phyloP scores from a whole-genome alignment of 2,329 filamentous ascomycete genomes.

The Ustulina deusta region DNA sequence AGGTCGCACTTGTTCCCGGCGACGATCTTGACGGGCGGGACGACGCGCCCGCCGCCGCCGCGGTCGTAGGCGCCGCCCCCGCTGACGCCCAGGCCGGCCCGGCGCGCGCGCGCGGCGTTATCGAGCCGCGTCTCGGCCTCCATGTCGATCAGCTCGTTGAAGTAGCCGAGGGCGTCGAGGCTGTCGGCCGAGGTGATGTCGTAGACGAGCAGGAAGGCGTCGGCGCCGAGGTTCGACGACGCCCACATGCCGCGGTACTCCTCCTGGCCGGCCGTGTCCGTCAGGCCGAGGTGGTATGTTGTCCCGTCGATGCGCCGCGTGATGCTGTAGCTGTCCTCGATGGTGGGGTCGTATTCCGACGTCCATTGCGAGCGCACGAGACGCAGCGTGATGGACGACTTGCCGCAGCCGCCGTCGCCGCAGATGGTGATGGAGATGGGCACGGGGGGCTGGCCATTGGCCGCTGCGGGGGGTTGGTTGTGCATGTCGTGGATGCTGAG shows the following conservation, averaged over 20 bases:
- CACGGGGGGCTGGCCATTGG: conserved; percentile 56
- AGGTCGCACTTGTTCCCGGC: conserved; percentile 90
- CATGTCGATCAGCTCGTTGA: conserved; percentile 86
- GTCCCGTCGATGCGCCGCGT: conserved; percentile 84
- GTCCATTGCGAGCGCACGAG: conserved; percentile 87
- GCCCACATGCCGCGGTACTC: conserved; percentile 92
- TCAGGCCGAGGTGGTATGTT: conserved; percentile 81
- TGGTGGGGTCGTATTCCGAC: conserved; percentile 83
- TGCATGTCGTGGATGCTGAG: conserved; percentile 19
- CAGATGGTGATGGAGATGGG: conserved; percentile 84
- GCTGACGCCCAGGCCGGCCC: conserved; percentile 54
- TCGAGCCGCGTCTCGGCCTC: conserved; percentile 78
- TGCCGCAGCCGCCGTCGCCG: conserved; percentile 86
- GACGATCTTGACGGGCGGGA: conserved; percentile 83
- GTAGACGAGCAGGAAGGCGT: conserved; percentile 88
- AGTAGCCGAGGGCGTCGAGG: conserved; percentile 79
- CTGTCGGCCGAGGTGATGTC: conserved; percentile 80
- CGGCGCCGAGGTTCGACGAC: conserved; percentile 79
- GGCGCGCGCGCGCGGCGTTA: conserved; percentile 66
- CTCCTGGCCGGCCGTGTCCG: conserved; percentile 89
- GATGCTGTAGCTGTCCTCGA: conserved; percentile 87
- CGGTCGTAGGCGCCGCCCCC: conserved; percentile 46
- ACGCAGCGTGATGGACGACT: conserved; percentile 86
- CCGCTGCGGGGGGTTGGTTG: conserved; percentile 22
- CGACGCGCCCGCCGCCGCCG: conserved; percentile 61